phyloP scores from a whole-genome alignment of 78 protist species.

The Dictyostelium capitatum region DNA sequence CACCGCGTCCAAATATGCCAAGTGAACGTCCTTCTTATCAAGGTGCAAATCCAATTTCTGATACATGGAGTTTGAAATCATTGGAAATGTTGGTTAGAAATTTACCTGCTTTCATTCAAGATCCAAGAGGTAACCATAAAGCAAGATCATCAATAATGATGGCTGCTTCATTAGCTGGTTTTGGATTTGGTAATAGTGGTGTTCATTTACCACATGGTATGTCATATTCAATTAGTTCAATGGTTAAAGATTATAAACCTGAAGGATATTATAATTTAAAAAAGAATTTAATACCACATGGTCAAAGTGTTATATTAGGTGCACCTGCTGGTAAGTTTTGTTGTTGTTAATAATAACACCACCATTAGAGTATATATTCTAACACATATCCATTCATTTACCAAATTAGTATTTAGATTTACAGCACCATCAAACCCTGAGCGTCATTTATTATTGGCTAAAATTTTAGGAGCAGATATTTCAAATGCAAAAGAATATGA shows the following conservation, averaged over 20 bases:
- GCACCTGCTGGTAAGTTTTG: no score
- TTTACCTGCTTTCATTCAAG: conserved; percentile 46
- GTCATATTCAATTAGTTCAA: conserved; percentile 61
- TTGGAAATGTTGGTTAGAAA: conserved; percentile 36
- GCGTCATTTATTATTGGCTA: conserved; percentile 11
- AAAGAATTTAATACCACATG: conserved; percentile 53
- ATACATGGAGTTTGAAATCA: conserved; percentile 61
- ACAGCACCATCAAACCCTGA: conserved; percentile 53
- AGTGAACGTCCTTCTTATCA: conserved; percentile 81
- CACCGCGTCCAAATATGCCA: conserved; percentile 65
- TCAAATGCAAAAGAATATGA: conserved; percentile 12
- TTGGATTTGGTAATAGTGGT: conserved; percentile 81
- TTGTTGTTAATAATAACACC: no score
- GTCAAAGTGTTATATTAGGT: conserved; percentile 45
- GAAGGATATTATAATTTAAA: conserved; percentile 27
- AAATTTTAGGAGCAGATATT: conserved; percentile 43
- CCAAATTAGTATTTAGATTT: conserved; percentile 73
- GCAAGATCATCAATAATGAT: conserved; percentile 60
- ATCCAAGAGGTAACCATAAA: conserved; percentile 41
- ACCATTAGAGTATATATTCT: no score
- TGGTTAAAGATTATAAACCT: conserved; percentile 25
- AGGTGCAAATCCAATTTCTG: conserved; percentile 85
- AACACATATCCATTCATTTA: no score
- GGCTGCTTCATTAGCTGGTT: conserved; percentile 81
- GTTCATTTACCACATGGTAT: conserved; percentile 70